Evolutionary conservation across 2,329 filamentous ascomycete genomes (phyloP).

Genomic region (Phialophora macrospora): DNA sequence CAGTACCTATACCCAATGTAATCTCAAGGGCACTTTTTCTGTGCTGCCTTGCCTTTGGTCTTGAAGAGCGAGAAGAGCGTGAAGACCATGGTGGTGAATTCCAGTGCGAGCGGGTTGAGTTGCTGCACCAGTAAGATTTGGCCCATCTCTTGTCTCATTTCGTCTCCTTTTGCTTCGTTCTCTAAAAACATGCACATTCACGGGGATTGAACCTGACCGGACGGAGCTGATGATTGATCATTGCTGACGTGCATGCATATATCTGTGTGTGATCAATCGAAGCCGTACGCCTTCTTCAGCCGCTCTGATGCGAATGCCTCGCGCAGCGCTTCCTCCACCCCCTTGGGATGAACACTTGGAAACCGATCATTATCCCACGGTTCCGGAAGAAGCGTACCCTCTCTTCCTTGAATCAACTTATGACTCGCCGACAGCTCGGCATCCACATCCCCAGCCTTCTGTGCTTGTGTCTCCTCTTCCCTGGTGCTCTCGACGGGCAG

Average conservation of each 20-base stretch:
- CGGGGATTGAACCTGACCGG: conserved; percentile 5
- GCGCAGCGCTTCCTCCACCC: conserved; percentile 11
- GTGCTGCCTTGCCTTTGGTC: conserved; percentile 44
- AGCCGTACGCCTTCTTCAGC: conserved; percentile 26
- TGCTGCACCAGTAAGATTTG: too few species aligned
- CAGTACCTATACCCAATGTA: too few species aligned
- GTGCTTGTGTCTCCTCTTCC: conserved; percentile 20
- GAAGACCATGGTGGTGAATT: too few species aligned
- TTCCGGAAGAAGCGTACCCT: conserved; percentile 18
- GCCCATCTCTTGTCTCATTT: too few species aligned
- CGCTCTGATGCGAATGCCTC: conserved; percentile 18
- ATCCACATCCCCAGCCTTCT: conserved; percentile 20
- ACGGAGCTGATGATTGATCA: neutral
- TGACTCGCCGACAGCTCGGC: conserved; percentile 26
- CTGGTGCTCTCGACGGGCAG: conserved; percentile 24
- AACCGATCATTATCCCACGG: conserved; percentile 26
- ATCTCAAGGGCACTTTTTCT: too few species aligned
- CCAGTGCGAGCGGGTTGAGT: too few species aligned
- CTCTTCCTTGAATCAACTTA: conserved; percentile 25
- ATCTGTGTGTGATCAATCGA: conserved; percentile 28
- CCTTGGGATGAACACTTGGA: conserved; percentile 13
- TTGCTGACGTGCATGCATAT: too few species aligned
- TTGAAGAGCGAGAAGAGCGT: conserved; percentile 40
- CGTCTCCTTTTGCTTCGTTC: too few species aligned
- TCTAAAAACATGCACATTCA: too few species aligned